Evolutionary conservation across 257 asterid species (phyloP).

Genomic region (Handroanthus guayacan): DNA sequence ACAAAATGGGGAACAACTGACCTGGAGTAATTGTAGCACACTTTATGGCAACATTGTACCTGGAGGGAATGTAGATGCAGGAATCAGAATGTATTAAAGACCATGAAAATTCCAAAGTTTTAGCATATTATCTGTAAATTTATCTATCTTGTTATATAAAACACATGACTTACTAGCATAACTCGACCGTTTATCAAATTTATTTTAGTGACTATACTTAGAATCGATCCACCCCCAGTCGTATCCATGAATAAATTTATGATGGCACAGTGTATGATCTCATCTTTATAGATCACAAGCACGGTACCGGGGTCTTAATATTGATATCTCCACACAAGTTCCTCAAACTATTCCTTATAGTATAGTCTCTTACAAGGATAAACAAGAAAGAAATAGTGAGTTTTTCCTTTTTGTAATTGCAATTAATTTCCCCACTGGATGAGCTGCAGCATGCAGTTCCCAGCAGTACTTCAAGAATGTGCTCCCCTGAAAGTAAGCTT

Average conservation of each 20-base stretch:
- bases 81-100: conserved; percentile 12
- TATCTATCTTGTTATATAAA: background rate
- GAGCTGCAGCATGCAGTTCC: conserved; percentile 14
- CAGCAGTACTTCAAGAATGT: background rate
- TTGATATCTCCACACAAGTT: too few relatives aligned
- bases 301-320: too few relatives aligned
- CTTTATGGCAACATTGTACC: conserved; percentile 93
- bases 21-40: conserved; percentile 99
- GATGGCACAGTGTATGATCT: too few relatives aligned
- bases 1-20: conserved; percentile 40
- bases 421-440: background rate
- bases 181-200: background rate
- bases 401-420: background rate
- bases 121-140: background rate
- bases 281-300: too few relatives aligned
- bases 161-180: background rate
- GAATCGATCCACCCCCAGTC: too few relatives aligned
- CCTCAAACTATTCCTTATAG: too few relatives aligned
- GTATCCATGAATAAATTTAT: too few relatives aligned
- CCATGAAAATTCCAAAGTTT: background rate
- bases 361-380: background rate
- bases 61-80: conserved; percentile 35
- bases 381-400: too few relatives aligned
- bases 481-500: background rate
- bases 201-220: background rate